Base-by-base conservation (phyloP, 164 flowering plant genomes). In the Vitis cinerea region DNA sequence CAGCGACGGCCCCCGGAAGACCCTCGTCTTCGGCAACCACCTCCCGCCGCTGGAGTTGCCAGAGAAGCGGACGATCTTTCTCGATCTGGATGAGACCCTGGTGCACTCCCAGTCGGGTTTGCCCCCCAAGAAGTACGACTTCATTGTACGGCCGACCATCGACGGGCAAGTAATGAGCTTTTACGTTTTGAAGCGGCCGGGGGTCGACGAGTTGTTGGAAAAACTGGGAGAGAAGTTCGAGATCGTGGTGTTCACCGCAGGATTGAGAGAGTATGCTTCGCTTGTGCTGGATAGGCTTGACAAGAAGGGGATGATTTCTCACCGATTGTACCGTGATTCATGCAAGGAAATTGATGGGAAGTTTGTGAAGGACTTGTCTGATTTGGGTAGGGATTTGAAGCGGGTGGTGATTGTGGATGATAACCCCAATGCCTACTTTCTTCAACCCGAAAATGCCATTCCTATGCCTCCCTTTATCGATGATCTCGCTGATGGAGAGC, bases 11-110 rank as follows among this genome's bases (percentile, higher is more conserved):
- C 60, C 64, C 4, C 27, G 67, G 15, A 64, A 71, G 19, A 19
- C 76, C 3, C 73, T 77, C 10, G 3, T 47, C 63, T 71, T 71
- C 70, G 61, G 63, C 15, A 69, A 3, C 71, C 16, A 17, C 4
- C 85, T 88, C 30, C 90, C 94, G 2, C 88, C 92, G 1, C 49
- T 67, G 63, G 5, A 13, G 0, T 63, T 65, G 15, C 80, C 83
- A 0, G 67, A 66, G 0, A 83, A 78, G 51, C 78, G 69, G 44
- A 94, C 98, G 1, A 63, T 94, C 7, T 83, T 92, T 70, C 89
- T 94, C 0, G 98, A 94, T 69, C 81, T 94, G 1, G 98, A 94
- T 68, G 97, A 94, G 73, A 94, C 97, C 1, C 72, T 94, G 65
- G 74, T 94, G 11, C 97, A 94, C 68, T 87, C 97, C 51, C 69